phyloP scores from a whole-genome alignment of 768 basidiomycete genomes.

The Lentinus brumalis region DNA sequence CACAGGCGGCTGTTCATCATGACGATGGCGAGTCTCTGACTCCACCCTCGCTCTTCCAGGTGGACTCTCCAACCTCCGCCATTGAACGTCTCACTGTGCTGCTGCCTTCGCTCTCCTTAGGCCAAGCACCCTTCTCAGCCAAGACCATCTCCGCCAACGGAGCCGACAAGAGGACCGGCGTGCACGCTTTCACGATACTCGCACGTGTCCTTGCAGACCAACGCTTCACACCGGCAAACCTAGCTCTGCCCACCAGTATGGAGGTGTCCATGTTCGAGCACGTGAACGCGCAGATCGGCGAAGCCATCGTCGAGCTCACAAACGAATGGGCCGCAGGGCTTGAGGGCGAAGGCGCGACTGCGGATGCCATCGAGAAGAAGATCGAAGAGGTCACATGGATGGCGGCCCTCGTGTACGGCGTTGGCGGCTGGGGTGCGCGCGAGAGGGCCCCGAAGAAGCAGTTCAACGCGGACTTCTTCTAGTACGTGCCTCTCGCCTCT shows the following conservation, averaged over 20 bases:
- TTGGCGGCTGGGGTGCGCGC: conserved; percentile 55
- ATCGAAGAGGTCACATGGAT: conserved; percentile 66
- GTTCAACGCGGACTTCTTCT: conserved; percentile 62
- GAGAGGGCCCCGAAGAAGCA: conserved; percentile 17
- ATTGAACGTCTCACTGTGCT: conserved; percentile 5
- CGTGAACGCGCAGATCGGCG: conserved; percentile 17
- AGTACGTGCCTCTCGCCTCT: conserved; percentile 43
- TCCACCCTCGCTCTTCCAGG: conserved; percentile 28
- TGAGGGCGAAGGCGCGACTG: conserved; percentile 13
- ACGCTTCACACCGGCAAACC: conserved; percentile 21
- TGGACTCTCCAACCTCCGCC: background rate
- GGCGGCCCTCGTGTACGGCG: conserved; percentile 54
- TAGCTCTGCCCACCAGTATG: conserved; percentile 8
- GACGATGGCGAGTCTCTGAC: conserved; percentile 39
- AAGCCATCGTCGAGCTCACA: conserved; percentile 18
- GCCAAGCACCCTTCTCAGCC: background rate
- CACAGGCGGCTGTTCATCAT: conserved; percentile 53
- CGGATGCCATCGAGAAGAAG: conserved; percentile 48
- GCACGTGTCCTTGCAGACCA: conserved; percentile 56
- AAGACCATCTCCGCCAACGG: background rate
- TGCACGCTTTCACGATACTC: conserved; percentile 55
- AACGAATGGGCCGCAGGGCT: conserved; percentile 25
- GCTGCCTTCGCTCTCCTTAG: conserved; percentile 12
- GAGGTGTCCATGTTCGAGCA: conserved; percentile 6
- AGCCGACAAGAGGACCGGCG: conserved; percentile 9